phyloP scores from a whole-genome alignment of 2,329 filamentous ascomycete species.

The Podosphaera aphanis region DNA sequence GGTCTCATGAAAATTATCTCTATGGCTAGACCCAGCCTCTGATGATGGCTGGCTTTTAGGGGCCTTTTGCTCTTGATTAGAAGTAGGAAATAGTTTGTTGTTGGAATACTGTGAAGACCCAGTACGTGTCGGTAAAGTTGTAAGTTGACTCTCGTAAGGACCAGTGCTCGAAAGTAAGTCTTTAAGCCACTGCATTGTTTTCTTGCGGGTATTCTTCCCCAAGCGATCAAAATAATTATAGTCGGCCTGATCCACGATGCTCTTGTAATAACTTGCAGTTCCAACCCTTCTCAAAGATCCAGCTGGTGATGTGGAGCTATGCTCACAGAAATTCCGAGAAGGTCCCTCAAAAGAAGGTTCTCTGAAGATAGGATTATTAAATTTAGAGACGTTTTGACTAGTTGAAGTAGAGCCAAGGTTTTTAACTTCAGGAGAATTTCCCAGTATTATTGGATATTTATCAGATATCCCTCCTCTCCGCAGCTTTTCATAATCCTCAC shows the following conservation, averaged over 20 bases:
- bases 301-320: slow-evolving; percentile 6
- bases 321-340: slow-evolving; percentile 1
- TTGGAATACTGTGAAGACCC: slow-evolving; percentile 3
- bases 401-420: slow-evolving; percentile 5
- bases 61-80: slow-evolving; percentile 1
- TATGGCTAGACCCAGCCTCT: slow-evolving; percentile 2
- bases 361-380: background rate
- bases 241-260: background rate
- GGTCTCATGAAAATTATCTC: slow-evolving; percentile 8
- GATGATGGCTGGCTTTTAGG: background rate
- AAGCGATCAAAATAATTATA: background rate
- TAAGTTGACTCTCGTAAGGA: slow-evolving; percentile 12
- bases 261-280: background rate
- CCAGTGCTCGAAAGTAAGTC: slow-evolving; percentile 10
- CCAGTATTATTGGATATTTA: slow-evolving; percentile 5
- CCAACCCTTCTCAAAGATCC: slow-evolving; percentile 3
- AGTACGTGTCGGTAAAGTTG: slow-evolving; percentile 10
- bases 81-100: slow-evolving; percentile 5
- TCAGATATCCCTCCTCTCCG: background rate
- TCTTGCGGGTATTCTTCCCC: background rate
- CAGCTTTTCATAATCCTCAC: background rate
- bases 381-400: slow-evolving; percentile 4
- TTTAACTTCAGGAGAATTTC: slow-evolving; percentile 7
- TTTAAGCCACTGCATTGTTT: slow-evolving; percentile 13
- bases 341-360: slow-evolving; percentile 3